Evolutionary conservation across 2,329 filamentous ascomycete genomes (phyloP).

Genomic region (Colletotrichum chlorophyti): DNA sequence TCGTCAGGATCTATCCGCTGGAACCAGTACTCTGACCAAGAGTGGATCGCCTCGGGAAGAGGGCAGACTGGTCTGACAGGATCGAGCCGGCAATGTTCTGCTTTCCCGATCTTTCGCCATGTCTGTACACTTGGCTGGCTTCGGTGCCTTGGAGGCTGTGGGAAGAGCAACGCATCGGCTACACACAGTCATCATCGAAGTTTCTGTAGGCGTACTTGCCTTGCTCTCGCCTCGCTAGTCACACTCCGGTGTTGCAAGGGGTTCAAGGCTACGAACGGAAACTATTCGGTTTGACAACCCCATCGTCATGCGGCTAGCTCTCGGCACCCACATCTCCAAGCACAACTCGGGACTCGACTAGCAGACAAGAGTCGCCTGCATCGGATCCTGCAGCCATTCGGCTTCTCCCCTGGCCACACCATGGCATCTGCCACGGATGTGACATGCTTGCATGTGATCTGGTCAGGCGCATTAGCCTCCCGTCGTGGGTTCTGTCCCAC

Average conservation of each 20-base stretch:
- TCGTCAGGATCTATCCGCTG: slow-evolving; percentile 76
- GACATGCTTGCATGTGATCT: slow-evolving; percentile 55
- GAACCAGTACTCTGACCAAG: slow-evolving; percentile 62
- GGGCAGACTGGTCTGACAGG: slow-evolving; percentile 34
- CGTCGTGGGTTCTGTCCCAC: slow-evolving; percentile 50
- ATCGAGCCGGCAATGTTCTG: slow-evolving; percentile 30
- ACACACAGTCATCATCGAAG: slow-evolving; percentile 53
- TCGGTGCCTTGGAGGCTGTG: slow-evolving; percentile 33
- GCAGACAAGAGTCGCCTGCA: slow-evolving; percentile 20
- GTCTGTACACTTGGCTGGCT: neutral
- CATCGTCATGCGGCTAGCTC: slow-evolving; percentile 47
- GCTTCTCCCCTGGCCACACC: slow-evolving; percentile 49
- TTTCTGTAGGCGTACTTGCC: slow-evolving; percentile 11
- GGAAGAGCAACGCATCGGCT: slow-evolving; percentile 54
- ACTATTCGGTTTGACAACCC: slow-evolving; percentile 42
- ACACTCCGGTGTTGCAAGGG: slow-evolving; percentile 41
- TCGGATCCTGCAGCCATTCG: slow-evolving; percentile 34
- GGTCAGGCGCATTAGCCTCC: slow-evolving; percentile 65
- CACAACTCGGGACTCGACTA: slow-evolving; percentile 30
- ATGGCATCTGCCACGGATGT: slow-evolving; percentile 48
- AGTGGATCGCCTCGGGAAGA: slow-evolving; percentile 45
- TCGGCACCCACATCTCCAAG: slow-evolving; percentile 47
- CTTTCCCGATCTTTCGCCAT: slow-evolving; percentile 7
- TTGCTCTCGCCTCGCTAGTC: slow-evolving; percentile 13
- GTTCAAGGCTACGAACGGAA: slow-evolving; percentile 54